A percentile compares a stretch with the other conserved stretches of the same genome.
Conservation (phyloP, 441 rosid species). For the Pelargonium exstipulatum region DNA sequence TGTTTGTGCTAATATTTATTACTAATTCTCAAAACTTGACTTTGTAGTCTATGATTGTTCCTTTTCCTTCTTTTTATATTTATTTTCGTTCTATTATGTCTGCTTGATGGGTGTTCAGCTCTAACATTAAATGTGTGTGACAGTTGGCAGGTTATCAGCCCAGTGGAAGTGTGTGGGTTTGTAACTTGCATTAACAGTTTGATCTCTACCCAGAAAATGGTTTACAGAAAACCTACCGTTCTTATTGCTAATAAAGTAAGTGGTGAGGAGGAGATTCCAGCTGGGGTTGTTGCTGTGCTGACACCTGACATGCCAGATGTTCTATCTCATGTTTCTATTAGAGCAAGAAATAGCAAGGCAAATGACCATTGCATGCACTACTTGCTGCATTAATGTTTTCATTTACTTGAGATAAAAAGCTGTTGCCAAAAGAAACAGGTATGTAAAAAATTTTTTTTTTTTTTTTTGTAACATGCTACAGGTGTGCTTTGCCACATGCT, state of each 20-base stretch:
- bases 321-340: slow-evolving; percentile 72
- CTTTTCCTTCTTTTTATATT: not conserved
- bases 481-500: slow-evolving; percentile 91
- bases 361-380: slow-evolving; percentile 15
- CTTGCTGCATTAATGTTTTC: slow-evolving; percentile 7
- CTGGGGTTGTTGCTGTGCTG: slow-evolving; percentile 73
- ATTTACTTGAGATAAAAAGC: slow-evolving; percentile 16
- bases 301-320: slow-evolving; percentile 76
- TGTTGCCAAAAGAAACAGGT: slow-evolving; percentile 15
- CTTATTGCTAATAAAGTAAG: slow-evolving; percentile 56
- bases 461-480: slow-evolving; percentile 25
- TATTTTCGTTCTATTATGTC: not conserved
- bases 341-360: slow-evolving; percentile 80
- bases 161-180: slow-evolving; percentile 60
- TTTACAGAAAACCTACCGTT: slow-evolving; percentile 55
- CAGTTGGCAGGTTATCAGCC: slow-evolving; percentile 90
- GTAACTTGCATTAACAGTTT: slow-evolving; percentile 49
- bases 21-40: not conserved
- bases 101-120: slow-evolving; percentile 5
- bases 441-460: not conserved
- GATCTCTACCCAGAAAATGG: slow-evolving; percentile 51
- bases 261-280: slow-evolving; percentile 85
- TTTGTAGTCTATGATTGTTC: not conserved
- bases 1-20: not conserved
- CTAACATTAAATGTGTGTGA: slow-evolving; percentile 21